Percentiles rank a stretch among this genome's conserved stretches.
phyloP scores from a whole-genome alignment of 257 asterid species.

The Galeopsis tetrahit region DNA sequence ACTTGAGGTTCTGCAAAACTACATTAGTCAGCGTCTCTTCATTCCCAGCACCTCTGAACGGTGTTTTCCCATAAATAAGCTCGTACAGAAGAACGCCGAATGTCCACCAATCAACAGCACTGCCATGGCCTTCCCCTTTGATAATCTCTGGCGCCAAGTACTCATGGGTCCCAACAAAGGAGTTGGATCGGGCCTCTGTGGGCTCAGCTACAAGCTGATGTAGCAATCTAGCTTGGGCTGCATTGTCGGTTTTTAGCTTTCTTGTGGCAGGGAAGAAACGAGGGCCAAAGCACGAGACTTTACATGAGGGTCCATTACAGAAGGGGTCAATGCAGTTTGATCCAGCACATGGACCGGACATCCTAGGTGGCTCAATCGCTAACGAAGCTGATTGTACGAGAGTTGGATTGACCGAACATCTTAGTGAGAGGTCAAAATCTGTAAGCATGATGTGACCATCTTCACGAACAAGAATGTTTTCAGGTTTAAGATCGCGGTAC shows the following conservation, averaged over 20 bases:
- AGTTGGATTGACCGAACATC: constrained; percentile 69
- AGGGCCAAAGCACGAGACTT: constrained; percentile 71
- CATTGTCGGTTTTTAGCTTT: constrained; percentile 52
- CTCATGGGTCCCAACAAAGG: constrained; percentile 80
- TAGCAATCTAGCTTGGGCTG: constrained; percentile 44
- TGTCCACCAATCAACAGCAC: constrained; percentile 90
- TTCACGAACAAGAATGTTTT: constrained; percentile 71
- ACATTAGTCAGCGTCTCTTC: constrained; percentile 69
- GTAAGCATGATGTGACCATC: constrained; percentile 89
- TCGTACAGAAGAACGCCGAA: constrained; percentile 68
- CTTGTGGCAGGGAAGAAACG: constrained; percentile 44
- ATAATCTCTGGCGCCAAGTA: constrained; percentile 82
- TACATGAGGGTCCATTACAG: constrained; percentile 68
- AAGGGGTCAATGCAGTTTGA: constrained; percentile 79
- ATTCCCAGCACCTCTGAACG: constrained; percentile 64
- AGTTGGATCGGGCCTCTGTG: constrained; percentile 76
- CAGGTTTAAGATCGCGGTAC: constrained; percentile 78
- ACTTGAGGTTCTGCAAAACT: constrained; percentile 55
- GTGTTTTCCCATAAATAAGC: constrained; percentile 73
- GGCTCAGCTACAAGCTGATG: constrained; percentile 84
- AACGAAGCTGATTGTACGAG: constrained; percentile 51
- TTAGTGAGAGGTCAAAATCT: constrained; percentile 75
- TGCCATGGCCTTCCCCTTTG: constrained; percentile 77
- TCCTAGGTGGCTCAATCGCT: constrained; percentile 56
- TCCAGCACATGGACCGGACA: constrained; percentile 73